Evolutionary conservation across 2,329 filamentous ascomycete genomes (phyloP).

Genomic region (Calonectria henricotiae): DNA sequence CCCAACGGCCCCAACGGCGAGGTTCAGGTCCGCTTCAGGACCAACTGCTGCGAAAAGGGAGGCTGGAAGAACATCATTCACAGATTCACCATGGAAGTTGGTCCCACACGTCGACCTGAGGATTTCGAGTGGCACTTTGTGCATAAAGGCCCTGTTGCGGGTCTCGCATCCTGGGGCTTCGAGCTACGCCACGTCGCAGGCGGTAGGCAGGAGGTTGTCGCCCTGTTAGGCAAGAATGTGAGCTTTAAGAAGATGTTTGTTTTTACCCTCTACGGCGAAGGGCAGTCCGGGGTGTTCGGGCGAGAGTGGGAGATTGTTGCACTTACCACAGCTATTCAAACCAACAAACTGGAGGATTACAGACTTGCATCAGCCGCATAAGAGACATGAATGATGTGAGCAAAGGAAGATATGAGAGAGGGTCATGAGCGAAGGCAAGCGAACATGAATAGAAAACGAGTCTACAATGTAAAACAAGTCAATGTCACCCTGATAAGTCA

Average conservation of each 20-base stretch:
- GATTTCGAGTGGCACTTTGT: slow-evolving; percentile 23
- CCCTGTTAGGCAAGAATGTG: background rate
- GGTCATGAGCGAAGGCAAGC: slow-evolving; percentile 4
- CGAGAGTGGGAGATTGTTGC: slow-evolving; percentile 21
- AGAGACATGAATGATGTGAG: background rate
- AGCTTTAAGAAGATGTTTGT: slow-evolving; percentile 18
- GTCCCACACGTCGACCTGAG: slow-evolving; percentile 2
- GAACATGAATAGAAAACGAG: background rate
- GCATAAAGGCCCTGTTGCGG: background rate
- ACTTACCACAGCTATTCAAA: slow-evolving; percentile 10
- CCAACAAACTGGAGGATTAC: slow-evolving; percentile 21
- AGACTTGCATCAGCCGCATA: background rate
- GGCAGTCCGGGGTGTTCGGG: slow-evolving; percentile 4
- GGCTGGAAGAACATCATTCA: slow-evolving; percentile 22
- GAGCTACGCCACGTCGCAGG: slow-evolving; percentile 11
- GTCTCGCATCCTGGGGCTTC: background rate
- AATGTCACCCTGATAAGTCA: too few species aligned
- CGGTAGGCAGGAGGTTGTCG: slow-evolving; percentile 1
- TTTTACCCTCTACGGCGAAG: slow-evolving; percentile 3
- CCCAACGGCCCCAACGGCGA: slow-evolving; percentile 10
- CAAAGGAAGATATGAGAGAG: background rate
- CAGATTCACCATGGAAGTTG: slow-evolving; percentile 20
- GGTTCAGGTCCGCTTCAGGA: slow-evolving; percentile 8
- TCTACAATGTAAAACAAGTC: background rate
- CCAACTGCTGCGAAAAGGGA: slow-evolving; percentile 1